Evolutionary conservation across 495 filamentous ascomycete genomes (phyloP), one percentile per base, ranked within the genome.

Genomic region (Aspergillus funiculosus): DNA sequence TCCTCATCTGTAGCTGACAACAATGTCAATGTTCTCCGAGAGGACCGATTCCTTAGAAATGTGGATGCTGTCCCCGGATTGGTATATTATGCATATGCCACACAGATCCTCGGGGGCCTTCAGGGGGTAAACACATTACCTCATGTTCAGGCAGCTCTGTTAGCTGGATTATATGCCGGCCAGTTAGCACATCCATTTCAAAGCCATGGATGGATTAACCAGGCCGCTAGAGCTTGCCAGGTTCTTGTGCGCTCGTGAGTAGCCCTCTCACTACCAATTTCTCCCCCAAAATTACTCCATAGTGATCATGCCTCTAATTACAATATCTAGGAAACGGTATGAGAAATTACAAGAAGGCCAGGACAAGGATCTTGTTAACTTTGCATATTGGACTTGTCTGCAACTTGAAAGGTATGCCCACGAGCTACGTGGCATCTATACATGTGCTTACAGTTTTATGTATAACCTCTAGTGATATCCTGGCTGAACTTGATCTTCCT

Each of bases 351-450:
- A 39, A 11, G 59, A 63, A 11, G 57, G 59, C 8, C 43, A 46
- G 6, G 19, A 48, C 0, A 58, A 61, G 34, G 79, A 82, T 51
- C 71, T 84, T 29, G 71, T 85, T 38, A 71, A 83, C 25, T 82
- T 92, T 51, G 87, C 88, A 5, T 95, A 87, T 53, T 98, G 91
- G 91, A 92, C 90, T 6, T 94, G 87, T 58, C 68, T 95, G 53
- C 92, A 96, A 53, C 73, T 97, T 15, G 92, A 98, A 67, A 95
- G 86, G 86, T 90, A 63, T 47, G 64, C n/a, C n/a, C n/a, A n/a
- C n/a, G n/a, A n/a, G n/a, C n/a, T n/a, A n/a, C n/a, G n/a, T n/a
- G n/a, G n/a, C n/a, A 22, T 30, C 28, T 38, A 26, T 8, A 24
- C 15, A 18, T 8, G 7, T 9, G 7, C 15, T 21, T 11, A 28